Base-by-base conservation (phyloP, 1,284 basidiomycete genomes). In the Cryptococcus wingfieldii region DNA sequence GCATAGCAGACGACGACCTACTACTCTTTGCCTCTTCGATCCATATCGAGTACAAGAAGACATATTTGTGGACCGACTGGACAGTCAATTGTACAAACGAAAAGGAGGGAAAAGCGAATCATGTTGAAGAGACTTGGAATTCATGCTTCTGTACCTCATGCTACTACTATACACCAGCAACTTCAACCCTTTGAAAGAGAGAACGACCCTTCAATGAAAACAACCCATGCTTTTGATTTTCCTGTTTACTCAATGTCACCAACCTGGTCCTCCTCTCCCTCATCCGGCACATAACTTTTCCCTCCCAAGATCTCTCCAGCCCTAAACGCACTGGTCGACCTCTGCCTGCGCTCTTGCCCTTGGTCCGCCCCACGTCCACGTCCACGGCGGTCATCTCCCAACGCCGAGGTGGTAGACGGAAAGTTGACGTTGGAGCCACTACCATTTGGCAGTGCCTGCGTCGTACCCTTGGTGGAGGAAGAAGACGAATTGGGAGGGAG, bases 211-310 rank as follows among this genome's bases (percentile, higher is more conserved):
- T 23, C 23, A 2, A 2, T 23, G 3, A 23, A 23, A 23, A 23
- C 23, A 23, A 23, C 23, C 23, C 23, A 23, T 23, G 16, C 27
- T 18, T 47, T 37, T 19, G 19, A 19, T 19, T 14, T 1, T 23
- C 23, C 23, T 23, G 2, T 23, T 14, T 19, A 38, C 6, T 43
- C 42, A 14, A 28, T 18, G n/a, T 50, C 37, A 6, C 46, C 46
- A n/a, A 53, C 51, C 19, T 23, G 9, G 25, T 58, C 56, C 16
- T 52, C 54, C 19, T 58, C 56, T 23, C 48, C 52, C 25, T 52
- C 56, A 51, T 58, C 56, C 10, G 56, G 56, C 13, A 58, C 45
- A 27, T 58, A 58, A 28, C 51, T 47, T 46, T 58, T 58, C n/a
- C 38, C 49, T 5, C 47, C 47, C 31, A 58, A 52, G n/a, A 53